Evolutionary conservation across 2,329 filamentous ascomycete species (phyloP).

Genomic region (Paraconiothyrium sp.): DNA sequence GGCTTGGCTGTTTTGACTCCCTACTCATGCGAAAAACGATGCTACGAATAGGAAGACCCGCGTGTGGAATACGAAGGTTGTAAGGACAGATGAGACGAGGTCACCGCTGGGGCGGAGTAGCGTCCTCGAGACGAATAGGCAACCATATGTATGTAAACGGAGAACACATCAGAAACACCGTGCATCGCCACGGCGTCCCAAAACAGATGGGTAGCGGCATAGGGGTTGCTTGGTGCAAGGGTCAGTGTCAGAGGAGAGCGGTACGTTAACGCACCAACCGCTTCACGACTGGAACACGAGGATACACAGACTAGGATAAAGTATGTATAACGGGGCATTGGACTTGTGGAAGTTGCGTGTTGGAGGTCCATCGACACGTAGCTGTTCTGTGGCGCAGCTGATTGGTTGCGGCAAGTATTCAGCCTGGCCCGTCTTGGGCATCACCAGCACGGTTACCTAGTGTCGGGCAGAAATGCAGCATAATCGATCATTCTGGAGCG

Average conservation of each 20-base stretch:
- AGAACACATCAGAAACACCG: slow-evolving; percentile 6
- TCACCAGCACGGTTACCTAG: slow-evolving; percentile 13
- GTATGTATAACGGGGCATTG: slow-evolving; percentile 9
- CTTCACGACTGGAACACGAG: slow-evolving; percentile 15
- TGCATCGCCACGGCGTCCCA: slow-evolving; percentile 20
- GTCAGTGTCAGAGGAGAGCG: slow-evolving; percentile 20
- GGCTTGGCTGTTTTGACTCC: neutral
- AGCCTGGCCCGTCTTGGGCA: slow-evolving; percentile 32
- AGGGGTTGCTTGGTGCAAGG: slow-evolving; percentile 15
- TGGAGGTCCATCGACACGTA: slow-evolving; percentile 27
- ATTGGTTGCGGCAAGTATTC: slow-evolving; percentile 32
- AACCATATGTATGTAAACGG: slow-evolving; percentile 13
- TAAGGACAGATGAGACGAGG: slow-evolving; percentile 15
- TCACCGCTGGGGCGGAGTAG: neutral
- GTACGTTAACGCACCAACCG: neutral
- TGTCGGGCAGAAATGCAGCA: slow-evolving; percentile 26
- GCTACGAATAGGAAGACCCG: slow-evolving; percentile 10
- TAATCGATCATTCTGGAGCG: slow-evolving; percentile 16
- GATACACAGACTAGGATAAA: slow-evolving; percentile 1
- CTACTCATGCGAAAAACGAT: neutral
- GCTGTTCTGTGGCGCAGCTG: slow-evolving; percentile 25
- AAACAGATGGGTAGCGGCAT: slow-evolving; percentile 6
- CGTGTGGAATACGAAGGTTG: neutral
- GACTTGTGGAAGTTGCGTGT: slow-evolving; percentile 19
- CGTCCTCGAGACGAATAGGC: slow-evolving; percentile 10